Evolutionary conservation across 768 basidiomycete species (phyloP).

Genomic region (Phallus indusiatus): DNA sequence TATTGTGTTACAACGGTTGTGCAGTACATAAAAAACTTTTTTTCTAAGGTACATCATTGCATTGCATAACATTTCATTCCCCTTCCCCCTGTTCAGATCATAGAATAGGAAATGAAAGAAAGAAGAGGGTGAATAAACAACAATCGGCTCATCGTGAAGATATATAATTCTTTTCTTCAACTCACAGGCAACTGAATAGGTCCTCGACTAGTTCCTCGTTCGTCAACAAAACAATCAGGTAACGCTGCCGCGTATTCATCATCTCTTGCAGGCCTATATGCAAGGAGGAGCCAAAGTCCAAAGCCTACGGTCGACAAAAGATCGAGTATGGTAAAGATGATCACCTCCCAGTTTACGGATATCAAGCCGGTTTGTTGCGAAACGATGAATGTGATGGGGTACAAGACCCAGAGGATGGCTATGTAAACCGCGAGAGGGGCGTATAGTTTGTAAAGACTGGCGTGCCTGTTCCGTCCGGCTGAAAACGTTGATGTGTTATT

Average conservation of each 20-base stretch:
- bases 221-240: background rate
- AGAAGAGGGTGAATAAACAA: too few relatives aligned
- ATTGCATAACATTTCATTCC: background rate
- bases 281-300: conserved; percentile 4
- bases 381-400: conserved; percentile 5
- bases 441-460: background rate
- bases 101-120: background rate
- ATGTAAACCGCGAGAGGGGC: conserved; percentile 3
- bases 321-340: conserved; percentile 4
- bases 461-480: background rate
- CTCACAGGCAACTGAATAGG: conserved; percentile 8
- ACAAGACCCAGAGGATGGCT: conserved; percentile 3
- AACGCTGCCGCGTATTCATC: conserved; percentile 1
- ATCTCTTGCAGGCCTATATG: conserved; percentile 1
- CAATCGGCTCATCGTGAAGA: too few relatives aligned
- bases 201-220: background rate
- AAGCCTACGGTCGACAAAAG: conserved; percentile 4
- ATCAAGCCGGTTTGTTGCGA: background rate
- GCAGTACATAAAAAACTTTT: too few relatives aligned
- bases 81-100: background rate
- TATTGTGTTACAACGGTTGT: too few relatives aligned
- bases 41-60: too few relatives aligned
- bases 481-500: too few relatives aligned
- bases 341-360: background rate
- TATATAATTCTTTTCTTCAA: background rate